A percentile compares a stretch with the other conserved stretches of the same genome.
Conservation (phyloP, 495 filamentous ascomycete genomes). For the Pyrenula massariospora region DNA sequence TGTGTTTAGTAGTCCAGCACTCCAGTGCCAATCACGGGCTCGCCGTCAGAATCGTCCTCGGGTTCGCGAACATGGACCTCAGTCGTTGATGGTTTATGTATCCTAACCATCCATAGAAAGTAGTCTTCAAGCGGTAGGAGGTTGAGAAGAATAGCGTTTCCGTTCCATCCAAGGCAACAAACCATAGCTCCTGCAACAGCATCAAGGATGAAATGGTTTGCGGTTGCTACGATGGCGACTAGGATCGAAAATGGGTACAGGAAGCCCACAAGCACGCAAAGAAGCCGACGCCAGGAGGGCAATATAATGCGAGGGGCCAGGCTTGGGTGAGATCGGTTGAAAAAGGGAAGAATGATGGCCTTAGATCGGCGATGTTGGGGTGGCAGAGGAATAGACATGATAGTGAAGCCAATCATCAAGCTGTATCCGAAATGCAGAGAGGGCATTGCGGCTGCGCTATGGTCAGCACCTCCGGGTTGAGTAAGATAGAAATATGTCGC, state of each 20-base stretch:
- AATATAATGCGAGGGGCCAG: slow-evolving; percentile 13
- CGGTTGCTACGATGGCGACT: slow-evolving; percentile 57
- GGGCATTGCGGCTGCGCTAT: slow-evolving; percentile 56
- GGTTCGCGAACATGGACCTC: slow-evolving; percentile 7
- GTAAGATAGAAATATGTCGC: slow-evolving; percentile 3
- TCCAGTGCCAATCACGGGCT: not conserved
- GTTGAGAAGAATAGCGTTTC: slow-evolving; percentile 47
- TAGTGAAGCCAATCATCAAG: slow-evolving; percentile 60
- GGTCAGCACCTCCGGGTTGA: not conserved
- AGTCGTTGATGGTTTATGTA: slow-evolving; percentile 44
- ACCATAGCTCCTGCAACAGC: slow-evolving; percentile 53
- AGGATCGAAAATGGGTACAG: slow-evolving; percentile 55
- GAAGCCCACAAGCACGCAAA: slow-evolving; percentile 40
- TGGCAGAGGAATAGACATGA: slow-evolving; percentile 41
- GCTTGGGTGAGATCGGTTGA: slow-evolving; percentile 1
- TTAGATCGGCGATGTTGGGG: slow-evolving; percentile 17
- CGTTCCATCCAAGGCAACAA: slow-evolving; percentile 43
- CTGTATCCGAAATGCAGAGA: slow-evolving; percentile 73
- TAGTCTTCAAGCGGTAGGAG: slow-evolving; percentile 52
- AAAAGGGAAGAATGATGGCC: slow-evolving; percentile 5
- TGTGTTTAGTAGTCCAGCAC: not conserved
- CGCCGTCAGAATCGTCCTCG: slow-evolving; percentile 2
- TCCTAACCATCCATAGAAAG: slow-evolving; percentile 48
- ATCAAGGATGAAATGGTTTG: slow-evolving; percentile 65
- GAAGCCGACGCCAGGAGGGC: slow-evolving; percentile 31